phyloP scores from a whole-genome alignment of 257 asterid species.

The Mitragyna speciosa region DNA sequence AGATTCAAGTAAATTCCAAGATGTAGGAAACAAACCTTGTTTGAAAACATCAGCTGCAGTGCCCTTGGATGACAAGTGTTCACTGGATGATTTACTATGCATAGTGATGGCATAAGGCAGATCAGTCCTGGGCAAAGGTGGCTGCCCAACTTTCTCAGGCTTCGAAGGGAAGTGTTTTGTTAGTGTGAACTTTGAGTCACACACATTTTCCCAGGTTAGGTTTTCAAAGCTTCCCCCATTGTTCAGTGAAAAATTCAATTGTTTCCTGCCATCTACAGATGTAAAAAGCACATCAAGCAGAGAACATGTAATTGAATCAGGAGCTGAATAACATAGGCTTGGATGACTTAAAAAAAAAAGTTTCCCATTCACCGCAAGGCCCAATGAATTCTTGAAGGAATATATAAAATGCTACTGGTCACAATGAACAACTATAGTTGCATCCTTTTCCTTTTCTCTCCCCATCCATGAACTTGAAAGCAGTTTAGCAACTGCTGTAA shows the following conservation, averaged over 20 bases:
- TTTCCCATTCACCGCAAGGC: background rate
- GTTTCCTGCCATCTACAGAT: conserved; percentile 56
- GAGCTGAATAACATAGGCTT: background rate
- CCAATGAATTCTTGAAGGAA: background rate
- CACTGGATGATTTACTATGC: conserved; percentile 43
- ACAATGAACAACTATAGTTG: background rate
- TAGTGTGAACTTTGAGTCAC: conserved; percentile 61
- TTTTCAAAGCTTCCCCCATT: conserved; percentile 37
- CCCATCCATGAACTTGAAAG: background rate
- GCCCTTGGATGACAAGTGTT: conserved; percentile 45
- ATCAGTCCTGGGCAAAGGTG: conserved; percentile 41
- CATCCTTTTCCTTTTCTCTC: background rate
- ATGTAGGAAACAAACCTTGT: conserved; percentile 52
- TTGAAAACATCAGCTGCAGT: conserved; percentile 41
- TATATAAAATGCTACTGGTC: background rate
- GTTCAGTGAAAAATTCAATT: conserved; percentile 54
- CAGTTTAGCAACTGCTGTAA: background rate
- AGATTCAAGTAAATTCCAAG: background rate
- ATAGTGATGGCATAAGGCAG: conserved; percentile 43
- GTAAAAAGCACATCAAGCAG: conserved; percentile 14
- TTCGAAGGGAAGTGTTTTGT: conserved; percentile 48
- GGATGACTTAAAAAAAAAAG: background rate
- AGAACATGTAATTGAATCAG: background rate
- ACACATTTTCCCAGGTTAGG: conserved; percentile 45
- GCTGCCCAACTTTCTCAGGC: conserved; percentile 45